A percentile compares a stretch with the other conserved stretches of the same genome.
Evolutionary conservation across 306 rosid genomes (phyloP).

Genomic region (Castanea mollissima): DNA sequence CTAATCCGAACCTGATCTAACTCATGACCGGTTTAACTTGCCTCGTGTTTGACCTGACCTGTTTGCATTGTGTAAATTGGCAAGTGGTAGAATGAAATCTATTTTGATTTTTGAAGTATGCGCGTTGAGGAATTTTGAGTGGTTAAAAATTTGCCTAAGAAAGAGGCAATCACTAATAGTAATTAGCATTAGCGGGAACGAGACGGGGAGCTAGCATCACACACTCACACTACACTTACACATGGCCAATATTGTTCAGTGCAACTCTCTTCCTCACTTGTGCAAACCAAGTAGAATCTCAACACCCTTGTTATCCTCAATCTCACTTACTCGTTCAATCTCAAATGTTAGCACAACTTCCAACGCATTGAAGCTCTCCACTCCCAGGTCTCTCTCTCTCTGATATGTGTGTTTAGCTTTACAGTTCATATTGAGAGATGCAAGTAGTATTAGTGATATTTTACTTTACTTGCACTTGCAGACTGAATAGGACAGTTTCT

Average conservation of each 20-base stretch:
- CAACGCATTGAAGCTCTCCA: slow-evolving; percentile 28
- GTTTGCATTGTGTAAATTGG: background rate
- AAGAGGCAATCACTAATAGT: background rate
- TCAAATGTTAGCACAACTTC: slow-evolving; percentile 24
- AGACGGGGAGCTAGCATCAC: slow-evolving; percentile 7
- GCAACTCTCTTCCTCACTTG: slow-evolving; percentile 38
- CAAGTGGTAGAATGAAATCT: slow-evolving; percentile 42
- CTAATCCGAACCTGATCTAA: too few relatives aligned
- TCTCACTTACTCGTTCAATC: slow-evolving; percentile 20
- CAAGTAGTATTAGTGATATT: background rate
- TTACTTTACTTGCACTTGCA: slow-evolving; percentile 24
- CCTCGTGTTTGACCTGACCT: too few relatives aligned
- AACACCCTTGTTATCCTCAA: slow-evolving; percentile 23
- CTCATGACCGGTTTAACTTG: too few relatives aligned
- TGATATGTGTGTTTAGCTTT: background rate
- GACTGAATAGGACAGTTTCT: slow-evolving; percentile 46
- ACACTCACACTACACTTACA: too few relatives aligned
- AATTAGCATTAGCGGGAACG: background rate
- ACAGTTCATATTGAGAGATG: background rate
- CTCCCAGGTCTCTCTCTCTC: slow-evolving; percentile 41
- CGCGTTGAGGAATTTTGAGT: background rate
- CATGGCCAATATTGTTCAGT: slow-evolving; percentile 49
- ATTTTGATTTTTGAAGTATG: background rate
- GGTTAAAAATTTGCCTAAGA: background rate
- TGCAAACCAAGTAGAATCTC: slow-evolving; percentile 27